Conservation (phyloP, 2,329 filamentous ascomycete genomes). For the Curvularia verruculosa region DNA sequence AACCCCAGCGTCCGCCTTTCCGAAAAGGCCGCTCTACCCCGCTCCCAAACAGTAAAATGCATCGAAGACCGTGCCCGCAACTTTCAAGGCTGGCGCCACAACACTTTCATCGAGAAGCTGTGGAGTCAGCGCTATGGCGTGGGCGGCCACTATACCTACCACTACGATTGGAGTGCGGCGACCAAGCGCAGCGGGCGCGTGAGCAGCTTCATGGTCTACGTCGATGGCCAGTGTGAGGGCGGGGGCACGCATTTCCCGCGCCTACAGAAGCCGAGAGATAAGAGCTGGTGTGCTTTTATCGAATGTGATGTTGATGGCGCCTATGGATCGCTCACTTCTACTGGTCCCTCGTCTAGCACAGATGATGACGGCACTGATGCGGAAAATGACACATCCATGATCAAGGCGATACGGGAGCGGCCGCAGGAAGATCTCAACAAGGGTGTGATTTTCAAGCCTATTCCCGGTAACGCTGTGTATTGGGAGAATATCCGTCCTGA, state of each 20-base stretch:
- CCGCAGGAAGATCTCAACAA: slow-evolving; percentile 25
- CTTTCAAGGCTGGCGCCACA: slow-evolving; percentile 65
- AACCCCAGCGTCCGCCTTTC: slow-evolving; percentile 60
- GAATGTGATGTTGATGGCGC: slow-evolving; percentile 53
- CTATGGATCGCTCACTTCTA: neutral
- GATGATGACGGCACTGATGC: slow-evolving; percentile 20
- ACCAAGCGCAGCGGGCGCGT: slow-evolving; percentile 51
- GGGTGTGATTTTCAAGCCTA: slow-evolving; percentile 64
- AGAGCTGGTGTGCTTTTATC: slow-evolving; percentile 63
- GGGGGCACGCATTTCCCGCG: slow-evolving; percentile 67
- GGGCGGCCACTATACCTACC: slow-evolving; percentile 63
- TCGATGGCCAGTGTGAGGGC: slow-evolving; percentile 58
- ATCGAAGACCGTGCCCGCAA: slow-evolving; percentile 63
- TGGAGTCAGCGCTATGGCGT: slow-evolving; percentile 66
- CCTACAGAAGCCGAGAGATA: slow-evolving; percentile 52
- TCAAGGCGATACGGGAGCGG: neutral
- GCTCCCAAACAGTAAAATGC: slow-evolving; percentile 59
- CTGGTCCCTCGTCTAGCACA: neutral
- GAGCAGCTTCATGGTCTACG: slow-evolving; percentile 68
- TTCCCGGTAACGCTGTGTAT: slow-evolving; percentile 64
- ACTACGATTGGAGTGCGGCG: slow-evolving; percentile 60
- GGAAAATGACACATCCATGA: slow-evolving; percentile 14
- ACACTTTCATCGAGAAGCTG: slow-evolving; percentile 65
- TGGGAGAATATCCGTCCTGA: slow-evolving; percentile 66
- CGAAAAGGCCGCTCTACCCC: slow-evolving; percentile 53